These are phyloP conservation scores for Blastobotrys parvus DNA, from an alignment of 805 yeast species.

Conservation along the genomic window DNA sequence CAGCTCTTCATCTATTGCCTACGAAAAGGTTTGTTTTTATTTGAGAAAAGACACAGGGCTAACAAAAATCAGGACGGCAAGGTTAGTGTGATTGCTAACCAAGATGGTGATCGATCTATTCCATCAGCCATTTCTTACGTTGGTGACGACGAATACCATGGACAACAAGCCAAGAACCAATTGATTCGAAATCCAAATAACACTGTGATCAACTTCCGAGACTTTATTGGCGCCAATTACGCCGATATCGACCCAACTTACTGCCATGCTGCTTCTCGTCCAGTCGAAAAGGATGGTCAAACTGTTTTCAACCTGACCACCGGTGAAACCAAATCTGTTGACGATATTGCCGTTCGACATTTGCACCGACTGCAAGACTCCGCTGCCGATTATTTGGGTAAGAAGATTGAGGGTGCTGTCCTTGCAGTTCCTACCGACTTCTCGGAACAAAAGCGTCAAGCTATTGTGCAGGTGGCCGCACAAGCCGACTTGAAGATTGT, in stretches of 20 bases:
- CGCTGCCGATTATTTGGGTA: conserved; percentile 89
- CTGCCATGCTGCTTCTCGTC: conserved; percentile 59
- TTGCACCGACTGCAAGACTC: conserved; percentile 72
- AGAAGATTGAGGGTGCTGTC: conserved; percentile 70
- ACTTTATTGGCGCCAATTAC: conserved; percentile 72
- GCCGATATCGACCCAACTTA: conserved; percentile 59
- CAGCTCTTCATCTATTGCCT: conserved; percentile 91
- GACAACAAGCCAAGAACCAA: conserved; percentile 91
- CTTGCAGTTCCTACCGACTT: conserved; percentile 87
- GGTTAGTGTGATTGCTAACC: conserved; percentile 96
- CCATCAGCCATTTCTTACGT: conserved; percentile 89
- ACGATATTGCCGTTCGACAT: conserved; percentile 78
- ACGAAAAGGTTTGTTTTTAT: conserved; percentile 40
- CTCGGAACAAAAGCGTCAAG: conserved; percentile 60
- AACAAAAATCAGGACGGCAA: conserved; percentile 78
- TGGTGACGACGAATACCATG: conserved; percentile 94
- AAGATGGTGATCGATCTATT: conserved; percentile 96
- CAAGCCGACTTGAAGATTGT: conserved; percentile 71
- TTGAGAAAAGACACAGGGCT: conserved; percentile 2
- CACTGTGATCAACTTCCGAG: conserved; percentile 89
- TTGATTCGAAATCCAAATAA: conserved; percentile 79
- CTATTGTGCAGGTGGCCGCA: conserved; percentile 51
- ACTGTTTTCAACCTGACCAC: conserved; percentile 47
- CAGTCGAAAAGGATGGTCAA: conserved; percentile 53
- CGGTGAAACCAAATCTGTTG: conserved; percentile 51